Evolutionary conservation across 768 basidiomycete species (phyloP), one percentile per base, ranked within the genome.

Genomic region (Gelatoporia subvermispora): DNA sequence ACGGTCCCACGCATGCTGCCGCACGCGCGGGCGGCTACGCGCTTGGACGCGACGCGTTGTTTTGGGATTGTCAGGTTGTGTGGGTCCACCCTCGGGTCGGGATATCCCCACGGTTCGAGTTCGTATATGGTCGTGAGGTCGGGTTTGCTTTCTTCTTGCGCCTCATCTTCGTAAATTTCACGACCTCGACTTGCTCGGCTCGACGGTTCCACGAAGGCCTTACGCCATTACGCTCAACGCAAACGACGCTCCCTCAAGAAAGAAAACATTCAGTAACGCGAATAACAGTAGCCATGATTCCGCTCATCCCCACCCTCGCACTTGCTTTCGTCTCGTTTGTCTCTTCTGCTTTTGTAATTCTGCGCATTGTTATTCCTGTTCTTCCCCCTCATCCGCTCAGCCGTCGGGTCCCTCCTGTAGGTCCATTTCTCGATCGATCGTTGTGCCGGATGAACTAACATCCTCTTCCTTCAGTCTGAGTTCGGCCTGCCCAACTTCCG

Each of bases 321-420:
- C 77, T 88, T 59, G 78, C 79, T 66, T 75, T 88, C 61, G 50
- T 85, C 57, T 88, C 87, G 46, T 85, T 88, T 70, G 63, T 81
- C 60, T 76, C 76, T 62, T 88, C 87, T 40, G 82, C 75, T 60
- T 88, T 86, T 60, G 76, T 87, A 59, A 78, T 89, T 67, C 78
- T 88, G 61, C 82, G 83, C 63, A 83, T 86, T 63, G 62, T 88
- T 60, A 72, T 87, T 61, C 84, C 87, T 51, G 81, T 88, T 63
- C 64, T 89, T 48, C 86, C 85, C 22, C 84, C 85, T 44, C 76
- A 80, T 56, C 82, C 84, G 22, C 70, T 87, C 63, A 86, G 84
- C 65, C 78, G 78, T 70, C 81, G 82, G 59, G 84, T 85, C 61
- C 74, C 81, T 63, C 85, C 85, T 45, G 86, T 88, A 59, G 51